A percentile compares a stretch with the other conserved stretches of the same genome.
These are phyloP conservation scores for Acidomyces sp. DNA, from an alignment of 495 filamentous ascomycete genomes.

Conservation along the genomic window DNA sequence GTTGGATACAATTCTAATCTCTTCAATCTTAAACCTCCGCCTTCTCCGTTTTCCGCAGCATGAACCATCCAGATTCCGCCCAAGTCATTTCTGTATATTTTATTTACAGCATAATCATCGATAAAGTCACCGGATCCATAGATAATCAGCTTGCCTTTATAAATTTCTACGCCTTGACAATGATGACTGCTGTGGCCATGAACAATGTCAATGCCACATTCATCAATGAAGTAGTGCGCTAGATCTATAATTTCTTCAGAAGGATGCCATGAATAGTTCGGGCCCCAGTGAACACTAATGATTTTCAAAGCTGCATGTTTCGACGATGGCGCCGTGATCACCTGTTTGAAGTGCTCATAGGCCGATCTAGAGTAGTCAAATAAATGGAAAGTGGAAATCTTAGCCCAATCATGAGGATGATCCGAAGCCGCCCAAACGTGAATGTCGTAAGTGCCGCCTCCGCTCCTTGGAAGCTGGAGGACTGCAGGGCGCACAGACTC, in stretches of 20 bases:
- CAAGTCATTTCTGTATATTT: conserved; percentile 31
- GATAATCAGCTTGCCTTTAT: conserved; percentile 29
- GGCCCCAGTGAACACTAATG: conserved; percentile 35
- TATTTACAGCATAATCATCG: conserved; percentile 32
- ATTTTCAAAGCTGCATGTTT: conserved; percentile 25
- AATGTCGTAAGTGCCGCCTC: conserved; percentile 1
- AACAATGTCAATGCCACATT: conserved; percentile 34
- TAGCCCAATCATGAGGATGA: conserved; percentile 17
- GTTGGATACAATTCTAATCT: conserved; percentile 20
- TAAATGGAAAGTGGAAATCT: conserved; percentile 16
- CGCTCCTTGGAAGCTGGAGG: conserved; percentile 14
- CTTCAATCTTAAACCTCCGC: conserved; percentile 5
- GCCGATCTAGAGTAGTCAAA: conserved; percentile 27
- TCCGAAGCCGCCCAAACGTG: conserved; percentile 19
- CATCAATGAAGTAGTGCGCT: conserved; percentile 34
- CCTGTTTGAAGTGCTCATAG: conserved; percentile 16
- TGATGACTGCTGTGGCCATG: conserved; percentile 37
- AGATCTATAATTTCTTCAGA: conserved; percentile 22
- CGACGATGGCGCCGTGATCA: conserved; percentile 10
- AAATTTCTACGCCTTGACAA: conserved; percentile 33
- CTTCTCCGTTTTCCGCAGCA: conserved; percentile 2
- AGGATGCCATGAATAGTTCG: conserved; percentile 32
- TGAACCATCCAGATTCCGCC: conserved; percentile 32
- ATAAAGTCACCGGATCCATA: conserved; percentile 37
- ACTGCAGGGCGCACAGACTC: conserved; percentile 26